Evolutionary conservation across 2,329 filamentous ascomycete genomes (phyloP).

Genomic region (Aspergillaceae sp.): DNA sequence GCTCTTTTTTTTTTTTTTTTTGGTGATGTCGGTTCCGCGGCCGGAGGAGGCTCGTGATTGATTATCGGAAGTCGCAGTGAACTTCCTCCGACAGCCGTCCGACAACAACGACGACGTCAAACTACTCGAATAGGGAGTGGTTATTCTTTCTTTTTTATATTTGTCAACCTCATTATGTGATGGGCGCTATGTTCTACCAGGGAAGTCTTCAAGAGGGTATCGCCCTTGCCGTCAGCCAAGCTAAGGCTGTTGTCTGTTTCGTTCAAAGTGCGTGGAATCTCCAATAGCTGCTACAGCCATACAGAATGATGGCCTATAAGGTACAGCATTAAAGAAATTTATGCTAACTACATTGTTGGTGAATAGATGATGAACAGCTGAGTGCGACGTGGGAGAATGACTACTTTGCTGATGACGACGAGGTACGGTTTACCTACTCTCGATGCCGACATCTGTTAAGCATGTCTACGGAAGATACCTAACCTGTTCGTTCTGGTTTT

Average conservation of each 20-base stretch:
- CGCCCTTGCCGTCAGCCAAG: constrained; percentile 60
- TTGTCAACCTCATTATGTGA: constrained; percentile 4
- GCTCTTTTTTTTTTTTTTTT: not conserved
- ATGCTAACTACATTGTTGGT: not conserved
- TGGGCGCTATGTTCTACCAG: constrained; percentile 63
- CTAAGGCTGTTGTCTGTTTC: constrained; percentile 77
- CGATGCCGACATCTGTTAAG: not conserved
- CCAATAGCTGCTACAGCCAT: constrained; percentile 1
- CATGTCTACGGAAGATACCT: constrained; percentile 1
- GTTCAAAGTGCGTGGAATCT: constrained; percentile 54
- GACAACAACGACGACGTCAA: not conserved
- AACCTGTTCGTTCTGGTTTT: constrained; percentile 4
- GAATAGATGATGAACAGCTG: constrained; percentile 57
- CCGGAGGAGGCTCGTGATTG: constrained; percentile 10
- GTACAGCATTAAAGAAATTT: not conserved
- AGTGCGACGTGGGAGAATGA: constrained; percentile 66
- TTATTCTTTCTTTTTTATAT: not conserved
- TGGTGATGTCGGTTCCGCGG: not conserved
- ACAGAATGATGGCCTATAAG: not conserved
- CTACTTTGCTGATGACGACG: constrained; percentile 49
- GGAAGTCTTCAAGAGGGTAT: constrained; percentile 78
- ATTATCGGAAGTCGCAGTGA: constrained; percentile 7
- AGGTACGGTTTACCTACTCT: not conserved
- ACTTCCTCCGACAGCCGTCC: constrained; percentile 10
- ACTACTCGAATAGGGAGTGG: not conserved